Percentiles rank a stretch among this genome's conserved stretches.
These are phyloP conservation scores for Backusella circina DNA, from an alignment of 192 early-diverging fungal species.

Conservation along the genomic window DNA sequence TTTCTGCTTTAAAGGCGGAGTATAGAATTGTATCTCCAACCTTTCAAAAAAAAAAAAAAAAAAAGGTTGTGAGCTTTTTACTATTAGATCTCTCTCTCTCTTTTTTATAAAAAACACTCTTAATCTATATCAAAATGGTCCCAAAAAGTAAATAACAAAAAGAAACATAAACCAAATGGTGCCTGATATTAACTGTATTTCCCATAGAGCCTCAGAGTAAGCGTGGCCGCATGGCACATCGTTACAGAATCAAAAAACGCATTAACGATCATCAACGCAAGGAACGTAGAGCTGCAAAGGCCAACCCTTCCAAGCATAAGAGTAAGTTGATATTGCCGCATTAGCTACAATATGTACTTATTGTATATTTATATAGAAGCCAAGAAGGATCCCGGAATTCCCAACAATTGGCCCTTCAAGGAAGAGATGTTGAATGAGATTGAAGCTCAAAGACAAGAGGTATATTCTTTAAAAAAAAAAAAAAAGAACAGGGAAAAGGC, in stretches of 20 bases:
- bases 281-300: conserved; percentile 48
- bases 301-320: conserved; percentile 34
- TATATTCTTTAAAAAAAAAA: neutral
- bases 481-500: too few species aligned
- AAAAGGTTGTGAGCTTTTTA: neutral
- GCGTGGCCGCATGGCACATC: conserved; percentile 48
- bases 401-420: conserved; percentile 47
- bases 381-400: conserved; percentile 50
- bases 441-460: conserved; percentile 37
- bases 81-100: too few species aligned
- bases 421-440: conserved; percentile 43
- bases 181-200: neutral
- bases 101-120: neutral
- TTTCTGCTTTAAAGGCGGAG: neutral
- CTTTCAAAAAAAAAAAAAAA: neutral
- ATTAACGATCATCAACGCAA: conserved; percentile 60
- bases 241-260: conserved; percentile 58
- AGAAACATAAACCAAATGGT: neutral
- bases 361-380: conserved; percentile 25
- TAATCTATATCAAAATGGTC: conserved; percentile 12
- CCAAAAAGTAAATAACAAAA: conserved; percentile 33
- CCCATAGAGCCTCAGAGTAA: conserved; percentile 51
- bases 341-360: too few species aligned
- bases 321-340: conserved; percentile 22
- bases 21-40: neutral